phyloP scores from a whole-genome alignment of 495 filamentous ascomycete genomes.

The Aspergillus nanangensis region DNA sequence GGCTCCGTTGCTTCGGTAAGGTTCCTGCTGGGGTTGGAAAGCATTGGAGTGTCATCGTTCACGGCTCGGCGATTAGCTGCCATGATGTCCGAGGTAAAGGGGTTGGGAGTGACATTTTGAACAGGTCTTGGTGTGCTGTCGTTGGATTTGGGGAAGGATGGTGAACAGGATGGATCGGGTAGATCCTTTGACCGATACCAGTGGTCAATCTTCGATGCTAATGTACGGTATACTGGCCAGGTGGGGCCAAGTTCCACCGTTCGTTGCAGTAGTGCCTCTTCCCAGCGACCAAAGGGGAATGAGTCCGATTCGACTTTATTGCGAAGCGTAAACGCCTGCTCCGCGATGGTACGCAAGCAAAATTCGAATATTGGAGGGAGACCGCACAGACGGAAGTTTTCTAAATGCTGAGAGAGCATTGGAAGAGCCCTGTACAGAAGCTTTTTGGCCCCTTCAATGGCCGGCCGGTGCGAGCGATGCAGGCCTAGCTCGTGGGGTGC shows the following conservation, averaged over 20 bases:
- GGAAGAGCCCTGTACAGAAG: conserved; percentile 38
- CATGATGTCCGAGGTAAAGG: conserved; percentile 6
- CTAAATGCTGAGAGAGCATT: conserved; percentile 43
- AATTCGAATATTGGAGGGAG: conserved; percentile 45
- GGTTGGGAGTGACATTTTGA: conserved; percentile 2
- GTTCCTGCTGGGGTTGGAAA: conserved; percentile 4
- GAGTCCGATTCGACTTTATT: conserved; percentile 28
- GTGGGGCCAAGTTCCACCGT: conserved; percentile 19
- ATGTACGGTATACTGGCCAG: conserved; percentile 37
- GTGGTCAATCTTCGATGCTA: conserved; percentile 28
- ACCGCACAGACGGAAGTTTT: conserved; percentile 43
- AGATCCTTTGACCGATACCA: conserved; percentile 25
- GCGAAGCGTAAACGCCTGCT: conserved; percentile 32
- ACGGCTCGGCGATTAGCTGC: conserved; percentile 1
- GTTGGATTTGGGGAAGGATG: conserved; percentile 7
- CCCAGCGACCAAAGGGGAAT: conserved; percentile 38
- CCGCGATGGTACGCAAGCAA: conserved; percentile 33
- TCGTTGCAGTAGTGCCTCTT: conserved; percentile 33
- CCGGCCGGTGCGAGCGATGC: conserved; percentile 32
- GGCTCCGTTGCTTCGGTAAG: conserved; percentile 4
- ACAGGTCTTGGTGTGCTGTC: conserved; percentile 3
- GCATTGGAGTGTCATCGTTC: conserved; percentile 7
- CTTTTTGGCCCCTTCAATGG: conserved; percentile 40
- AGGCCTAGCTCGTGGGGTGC: conserved; percentile 29
- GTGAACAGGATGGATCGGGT: conserved; percentile 5